Evolutionary conservation across 495 filamentous ascomycete species (phyloP).

Genomic region (Aspergillus funiculosus): DNA sequence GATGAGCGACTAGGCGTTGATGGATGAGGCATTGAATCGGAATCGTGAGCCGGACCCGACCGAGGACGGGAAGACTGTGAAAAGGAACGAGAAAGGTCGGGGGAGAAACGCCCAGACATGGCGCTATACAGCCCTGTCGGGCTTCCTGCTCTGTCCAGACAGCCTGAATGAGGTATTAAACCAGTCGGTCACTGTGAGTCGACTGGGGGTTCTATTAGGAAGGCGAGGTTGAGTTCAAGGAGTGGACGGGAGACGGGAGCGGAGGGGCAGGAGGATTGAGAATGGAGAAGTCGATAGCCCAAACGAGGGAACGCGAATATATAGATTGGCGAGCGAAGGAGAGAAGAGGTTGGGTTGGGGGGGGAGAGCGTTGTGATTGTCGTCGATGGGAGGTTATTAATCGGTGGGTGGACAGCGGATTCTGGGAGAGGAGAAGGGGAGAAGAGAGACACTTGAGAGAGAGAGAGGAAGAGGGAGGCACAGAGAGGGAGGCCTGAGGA

Average conservation of each 20-base stretch:
- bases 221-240: slow-evolving; percentile 5
- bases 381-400: slow-evolving; percentile 4
- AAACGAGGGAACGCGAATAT: not conserved
- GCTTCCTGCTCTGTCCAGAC: slow-evolving; percentile 30
- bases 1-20: slow-evolving; percentile 35
- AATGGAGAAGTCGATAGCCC: not conserved
- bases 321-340: slow-evolving; percentile 4
- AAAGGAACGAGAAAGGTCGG: slow-evolving; percentile 39
- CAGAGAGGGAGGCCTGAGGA: slow-evolving; percentile 10
- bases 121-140: slow-evolving; percentile 42
- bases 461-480: slow-evolving; percentile 8
- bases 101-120: slow-evolving; percentile 43
- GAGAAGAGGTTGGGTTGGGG: not conserved
- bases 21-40: slow-evolving; percentile 32
- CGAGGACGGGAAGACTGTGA: slow-evolving; percentile 35
- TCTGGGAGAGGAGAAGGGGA: slow-evolving; percentile 18
- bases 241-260: slow-evolving; percentile 10
- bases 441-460: slow-evolving; percentile 10
- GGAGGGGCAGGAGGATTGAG: slow-evolving; percentile 9
- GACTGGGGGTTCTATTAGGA: slow-evolving; percentile 12
- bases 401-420: slow-evolving; percentile 9
- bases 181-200: slow-evolving; percentile 21
- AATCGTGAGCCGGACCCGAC: slow-evolving; percentile 22
- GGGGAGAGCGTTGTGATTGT: not conserved
- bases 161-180: slow-evolving; percentile 9